Conservation (phyloP, 2,329 filamentous ascomycete genomes). For the Arthrobotrys conoides region DNA sequence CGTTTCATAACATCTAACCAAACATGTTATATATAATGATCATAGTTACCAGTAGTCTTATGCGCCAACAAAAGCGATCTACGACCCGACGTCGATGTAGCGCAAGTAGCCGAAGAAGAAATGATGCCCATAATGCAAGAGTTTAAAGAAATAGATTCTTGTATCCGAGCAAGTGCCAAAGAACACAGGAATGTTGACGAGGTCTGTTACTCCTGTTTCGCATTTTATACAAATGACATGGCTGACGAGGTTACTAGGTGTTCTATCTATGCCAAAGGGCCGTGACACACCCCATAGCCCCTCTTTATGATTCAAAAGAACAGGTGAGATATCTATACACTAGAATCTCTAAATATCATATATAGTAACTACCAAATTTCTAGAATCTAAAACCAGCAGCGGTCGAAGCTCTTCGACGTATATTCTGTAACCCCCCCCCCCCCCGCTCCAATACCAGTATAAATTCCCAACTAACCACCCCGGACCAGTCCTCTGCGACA, state of each 20-base stretch:
- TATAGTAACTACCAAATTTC: neutral
- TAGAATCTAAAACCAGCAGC: constrained; percentile 87
- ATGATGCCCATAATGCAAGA: constrained; percentile 99
- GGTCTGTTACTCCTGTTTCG: constrained; percentile 24
- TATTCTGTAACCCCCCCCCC: constrained; percentile 78
- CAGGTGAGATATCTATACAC: constrained; percentile 45
- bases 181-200: constrained; percentile 64
- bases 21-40: neutral
- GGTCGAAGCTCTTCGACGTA: constrained; percentile 84
- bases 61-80: constrained; percentile 99
- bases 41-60: constrained; percentile 80
- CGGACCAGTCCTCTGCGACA: constrained; percentile 80
- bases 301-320: constrained; percentile 97
- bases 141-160: constrained; percentile 94
- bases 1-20: neutral
- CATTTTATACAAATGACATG: neutral
- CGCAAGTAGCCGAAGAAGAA: constrained; percentile 93
- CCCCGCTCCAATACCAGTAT: no score
- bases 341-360: no score
- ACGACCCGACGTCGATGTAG: constrained; percentile 78
- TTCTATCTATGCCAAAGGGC: constrained; percentile 99
- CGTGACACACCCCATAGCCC: constrained; percentile 95
- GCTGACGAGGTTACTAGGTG: constrained; percentile 70
- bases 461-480: neutral
- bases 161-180: constrained; percentile 81